Conservation (phyloP, 371 early-diverging fungal species). For the Furculomyces boomerangus region DNA sequence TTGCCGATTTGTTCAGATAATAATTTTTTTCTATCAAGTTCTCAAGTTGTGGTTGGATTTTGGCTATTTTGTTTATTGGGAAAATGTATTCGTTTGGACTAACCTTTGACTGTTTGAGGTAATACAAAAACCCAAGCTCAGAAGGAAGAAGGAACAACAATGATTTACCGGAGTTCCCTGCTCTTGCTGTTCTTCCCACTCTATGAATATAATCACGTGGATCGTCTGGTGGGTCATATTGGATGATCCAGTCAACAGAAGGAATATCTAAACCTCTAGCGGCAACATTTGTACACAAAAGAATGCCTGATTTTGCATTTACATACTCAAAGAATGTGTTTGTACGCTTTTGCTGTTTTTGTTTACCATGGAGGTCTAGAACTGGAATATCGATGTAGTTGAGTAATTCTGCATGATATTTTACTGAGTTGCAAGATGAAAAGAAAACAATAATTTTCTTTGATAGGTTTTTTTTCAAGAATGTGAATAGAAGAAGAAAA, state of each 20-base stretch:
- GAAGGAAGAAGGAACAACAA: slow-evolving; percentile 87
- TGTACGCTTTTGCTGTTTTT: slow-evolving; percentile 92
- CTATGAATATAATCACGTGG: slow-evolving; percentile 96
- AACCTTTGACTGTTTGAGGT: slow-evolving; percentile 91
- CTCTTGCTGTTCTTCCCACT: slow-evolving; percentile 96
- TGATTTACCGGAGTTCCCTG: slow-evolving; percentile 77
- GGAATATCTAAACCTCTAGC: slow-evolving; percentile 98
- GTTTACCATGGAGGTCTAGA: slow-evolving; percentile 80
- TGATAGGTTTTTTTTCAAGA: slow-evolving; percentile 81
- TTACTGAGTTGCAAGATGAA: slow-evolving; percentile 85
- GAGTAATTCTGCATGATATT: slow-evolving; percentile 85
- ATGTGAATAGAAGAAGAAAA: slow-evolving; percentile 83
- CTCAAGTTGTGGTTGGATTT: slow-evolving; percentile 90
- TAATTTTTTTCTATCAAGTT: slow-evolving; percentile 93
- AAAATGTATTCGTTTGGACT: slow-evolving; percentile 96
- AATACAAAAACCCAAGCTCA: slow-evolving; percentile 90
- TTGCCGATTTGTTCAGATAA: slow-evolving; percentile 96
- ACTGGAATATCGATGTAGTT: slow-evolving; percentile 96
- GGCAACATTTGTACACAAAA: slow-evolving; percentile 96
- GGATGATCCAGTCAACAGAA: slow-evolving; percentile 95
- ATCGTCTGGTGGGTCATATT: slow-evolving; percentile 98
- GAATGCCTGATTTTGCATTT: slow-evolving; percentile 73
- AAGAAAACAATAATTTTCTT: slow-evolving; percentile 96
- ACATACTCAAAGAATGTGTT: slow-evolving; percentile 91
- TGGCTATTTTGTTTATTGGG: slow-evolving; percentile 82